phyloP scores from a whole-genome alignment of 768 basidiomycete species.

The Strobilomyces dryophilus region DNA sequence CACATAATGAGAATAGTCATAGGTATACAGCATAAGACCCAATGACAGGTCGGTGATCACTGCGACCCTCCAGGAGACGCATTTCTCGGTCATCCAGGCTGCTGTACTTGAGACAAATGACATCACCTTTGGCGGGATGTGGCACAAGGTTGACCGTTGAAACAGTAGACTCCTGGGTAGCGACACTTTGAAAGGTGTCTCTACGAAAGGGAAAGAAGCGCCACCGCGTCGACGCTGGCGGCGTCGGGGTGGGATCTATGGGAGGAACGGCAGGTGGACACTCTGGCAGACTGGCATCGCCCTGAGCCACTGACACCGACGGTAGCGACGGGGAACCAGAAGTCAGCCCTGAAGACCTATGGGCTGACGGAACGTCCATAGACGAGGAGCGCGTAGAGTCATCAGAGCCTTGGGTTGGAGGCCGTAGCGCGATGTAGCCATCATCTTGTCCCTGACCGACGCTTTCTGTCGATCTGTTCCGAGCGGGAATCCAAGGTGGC shows the following conservation, averaged over 20 bases:
- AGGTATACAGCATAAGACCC: constrained; percentile 71
- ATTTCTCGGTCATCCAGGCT: constrained; percentile 75
- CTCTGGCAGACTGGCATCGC: constrained; percentile 14
- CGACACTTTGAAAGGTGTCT: constrained; percentile 30
- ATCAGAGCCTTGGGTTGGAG: constrained; percentile 9
- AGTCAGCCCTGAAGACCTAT: constrained; percentile 4
- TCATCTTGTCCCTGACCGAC: constrained; percentile 13
- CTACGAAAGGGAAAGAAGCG: constrained; percentile 49
- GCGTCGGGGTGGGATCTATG: constrained; percentile 24
- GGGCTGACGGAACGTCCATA: constrained; percentile 2
- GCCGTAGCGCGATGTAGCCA: constrained; percentile 1
- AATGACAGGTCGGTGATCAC: constrained; percentile 85
- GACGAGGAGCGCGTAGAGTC: constrained; percentile 16
- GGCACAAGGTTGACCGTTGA: constrained; percentile 20
- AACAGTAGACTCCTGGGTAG: constrained; percentile 22
- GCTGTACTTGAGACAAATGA: constrained; percentile 67
- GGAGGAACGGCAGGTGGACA: constrained; percentile 28
- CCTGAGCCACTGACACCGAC: constrained; percentile 5
- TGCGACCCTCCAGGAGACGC: constrained; percentile 70
- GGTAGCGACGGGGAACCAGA: constrained; percentile 14
- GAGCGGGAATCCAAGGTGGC: constrained; percentile 14
- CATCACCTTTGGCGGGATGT: constrained; percentile 55
- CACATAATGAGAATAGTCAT: constrained; percentile 24
- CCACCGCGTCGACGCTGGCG: constrained; percentile 38
- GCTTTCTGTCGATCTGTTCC: constrained; percentile 27